phyloP scores from a whole-genome alignment of 495 filamentous ascomycete species.

The Friedmanniomyces endolithicus region DNA sequence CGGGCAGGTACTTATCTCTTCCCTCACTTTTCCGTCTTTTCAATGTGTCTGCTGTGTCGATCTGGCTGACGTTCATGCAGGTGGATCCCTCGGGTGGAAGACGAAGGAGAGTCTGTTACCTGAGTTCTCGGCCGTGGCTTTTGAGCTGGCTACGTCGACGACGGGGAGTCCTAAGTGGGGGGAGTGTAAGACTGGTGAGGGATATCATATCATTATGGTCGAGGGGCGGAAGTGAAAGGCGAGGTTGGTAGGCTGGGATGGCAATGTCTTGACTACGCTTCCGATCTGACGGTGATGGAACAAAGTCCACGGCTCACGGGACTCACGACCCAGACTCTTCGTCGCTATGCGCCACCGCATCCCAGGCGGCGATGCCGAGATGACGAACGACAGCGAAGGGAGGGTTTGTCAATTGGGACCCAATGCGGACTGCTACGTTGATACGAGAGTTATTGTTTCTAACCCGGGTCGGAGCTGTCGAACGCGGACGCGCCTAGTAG shows the following conservation, averaged over 20 bases:
- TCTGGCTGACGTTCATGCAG: conserved; percentile 30
- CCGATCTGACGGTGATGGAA: too few species aligned
- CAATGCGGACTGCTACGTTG: too few species aligned
- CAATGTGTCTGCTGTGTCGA: background rate
- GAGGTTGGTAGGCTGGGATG: too few species aligned
- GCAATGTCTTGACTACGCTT: background rate
- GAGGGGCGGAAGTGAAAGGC: conserved; percentile 49
- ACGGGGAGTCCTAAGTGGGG: conserved; percentile 62
- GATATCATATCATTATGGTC: conserved; percentile 94
- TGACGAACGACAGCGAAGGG: too few species aligned
- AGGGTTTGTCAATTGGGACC: too few species aligned
- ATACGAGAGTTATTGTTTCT: too few species aligned
- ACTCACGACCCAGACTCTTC: too few species aligned
- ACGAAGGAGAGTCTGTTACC: conserved; percentile 57
- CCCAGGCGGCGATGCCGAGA: too few species aligned
- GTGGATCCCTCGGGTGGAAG: conserved; percentile 78
- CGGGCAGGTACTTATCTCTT: conserved; percentile 46
- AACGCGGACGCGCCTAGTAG: too few species aligned
- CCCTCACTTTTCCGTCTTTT: background rate
- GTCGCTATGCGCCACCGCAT: too few species aligned
- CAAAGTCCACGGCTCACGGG: too few species aligned
- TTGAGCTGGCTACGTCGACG: conserved; percentile 61
- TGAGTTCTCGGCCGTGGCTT: conserved; percentile 72
- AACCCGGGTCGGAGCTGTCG: too few species aligned
- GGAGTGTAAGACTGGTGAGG: conserved; percentile 71